Evolutionary conservation across 139 green algal genomes (phyloP).

Genomic region (Chlorella vulgaris): DNA sequence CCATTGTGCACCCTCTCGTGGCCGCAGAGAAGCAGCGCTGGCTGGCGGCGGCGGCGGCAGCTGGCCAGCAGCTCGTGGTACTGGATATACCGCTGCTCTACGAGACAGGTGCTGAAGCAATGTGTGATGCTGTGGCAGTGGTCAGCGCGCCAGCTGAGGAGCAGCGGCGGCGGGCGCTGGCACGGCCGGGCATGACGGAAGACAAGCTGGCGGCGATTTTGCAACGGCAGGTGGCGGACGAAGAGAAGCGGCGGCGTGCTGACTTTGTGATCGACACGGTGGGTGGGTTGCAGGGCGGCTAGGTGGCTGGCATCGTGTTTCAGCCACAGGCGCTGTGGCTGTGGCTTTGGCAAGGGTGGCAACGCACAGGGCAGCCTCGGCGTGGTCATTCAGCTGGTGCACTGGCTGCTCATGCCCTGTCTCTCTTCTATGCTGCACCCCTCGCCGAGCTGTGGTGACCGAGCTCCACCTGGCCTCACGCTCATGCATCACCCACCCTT

Average conservation of each 20-base stretch:
- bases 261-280: conserved; percentile 82
- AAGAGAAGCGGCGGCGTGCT: conserved; percentile 70
- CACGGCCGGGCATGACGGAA: conserved; percentile 73
- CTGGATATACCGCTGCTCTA: conserved; percentile 91
- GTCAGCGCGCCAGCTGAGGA: conserved; percentile 59
- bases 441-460: no score
- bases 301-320: background rate
- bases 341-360: no score
- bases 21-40: conserved; percentile 45
- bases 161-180: conserved; percentile 78
- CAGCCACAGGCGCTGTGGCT: no score
- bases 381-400: no score
- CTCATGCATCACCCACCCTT: no score
- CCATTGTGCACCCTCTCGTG: conserved; percentile 85
- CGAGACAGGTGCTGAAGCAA: conserved; percentile 64
- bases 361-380: no score
- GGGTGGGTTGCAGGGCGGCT: background rate
- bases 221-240: conserved; percentile 75
- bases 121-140: conserved; percentile 72
- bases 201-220: conserved; percentile 80
- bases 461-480: no score
- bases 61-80: conserved; percentile 57
- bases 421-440: no score
- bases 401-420: no score
- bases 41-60: conserved; percentile 36